These are phyloP conservation scores for Gardenia jasminoides DNA, from an alignment of 257 asterid genomes.

Conservation along the genomic window DNA sequence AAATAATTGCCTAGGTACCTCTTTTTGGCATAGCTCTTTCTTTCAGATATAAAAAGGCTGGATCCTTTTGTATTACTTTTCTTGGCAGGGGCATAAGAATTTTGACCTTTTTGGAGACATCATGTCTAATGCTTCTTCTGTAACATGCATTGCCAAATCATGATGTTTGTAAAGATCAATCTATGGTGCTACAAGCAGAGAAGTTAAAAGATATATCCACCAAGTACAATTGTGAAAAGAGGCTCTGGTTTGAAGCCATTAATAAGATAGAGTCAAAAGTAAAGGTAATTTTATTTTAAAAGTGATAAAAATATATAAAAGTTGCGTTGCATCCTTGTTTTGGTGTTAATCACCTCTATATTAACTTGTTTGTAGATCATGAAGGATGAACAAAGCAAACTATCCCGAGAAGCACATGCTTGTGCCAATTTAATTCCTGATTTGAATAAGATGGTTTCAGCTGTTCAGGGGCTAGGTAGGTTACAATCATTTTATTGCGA, in stretches of 20 bases:
- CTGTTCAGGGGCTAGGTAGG: conserved; percentile 92
- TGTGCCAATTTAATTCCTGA: conserved; percentile 83
- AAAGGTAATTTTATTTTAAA: conserved; percentile 39
- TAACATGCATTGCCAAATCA: background rate
- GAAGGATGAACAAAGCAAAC: conserved; percentile 78
- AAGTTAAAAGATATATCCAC: conserved; percentile 47
- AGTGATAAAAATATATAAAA: background rate
- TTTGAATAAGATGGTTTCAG: conserved; percentile 77
- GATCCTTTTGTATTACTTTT: conserved; percentile 42
- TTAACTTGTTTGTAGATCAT: conserved; percentile 1
- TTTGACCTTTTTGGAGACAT: conserved; percentile 27
- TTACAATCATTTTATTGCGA: conserved; percentile 6
- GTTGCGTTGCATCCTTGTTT: background rate
- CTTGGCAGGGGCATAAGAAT: conserved; percentile 54
- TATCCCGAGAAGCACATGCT: conserved; percentile 83
- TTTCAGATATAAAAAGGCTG: conserved; percentile 51
- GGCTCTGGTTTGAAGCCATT: conserved; percentile 57
- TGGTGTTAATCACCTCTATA: background rate
- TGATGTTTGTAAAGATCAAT: conserved; percentile 46
- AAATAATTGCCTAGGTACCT: conserved; percentile 71
- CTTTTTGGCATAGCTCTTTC: no score
- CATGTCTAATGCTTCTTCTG: background rate
- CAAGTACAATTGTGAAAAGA: conserved; percentile 56
- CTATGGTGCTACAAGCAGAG: conserved; percentile 50
- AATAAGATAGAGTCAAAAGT: conserved; percentile 56